Conservation (phyloP, 768 basidiomycete genomes). For the Tulasnella sp. region DNA sequence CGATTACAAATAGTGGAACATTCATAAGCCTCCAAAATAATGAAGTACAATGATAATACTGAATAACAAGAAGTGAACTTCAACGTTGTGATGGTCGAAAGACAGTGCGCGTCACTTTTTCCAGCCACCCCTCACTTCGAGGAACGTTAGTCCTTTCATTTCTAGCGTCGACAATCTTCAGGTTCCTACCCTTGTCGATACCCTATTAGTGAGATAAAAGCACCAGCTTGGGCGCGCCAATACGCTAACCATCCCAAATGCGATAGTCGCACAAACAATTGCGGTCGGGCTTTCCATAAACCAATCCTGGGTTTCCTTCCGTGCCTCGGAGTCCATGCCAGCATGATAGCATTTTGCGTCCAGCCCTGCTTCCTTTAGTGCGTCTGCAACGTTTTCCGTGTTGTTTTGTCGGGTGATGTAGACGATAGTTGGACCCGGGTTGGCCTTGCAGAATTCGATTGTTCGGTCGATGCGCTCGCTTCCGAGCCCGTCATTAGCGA, state of each 20-base stretch:
- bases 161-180: not conserved
- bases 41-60: too few species aligned
- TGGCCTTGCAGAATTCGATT: constrained; percentile 40
- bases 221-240: not conserved
- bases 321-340: constrained; percentile 41
- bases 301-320: constrained; percentile 41
- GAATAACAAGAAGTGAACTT: too few species aligned
- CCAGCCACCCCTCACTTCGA: not conserved
- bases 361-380: constrained; percentile 36
- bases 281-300: constrained; percentile 44
- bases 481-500: constrained; percentile 35
- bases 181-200: constrained; percentile 41
- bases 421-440: constrained; percentile 46
- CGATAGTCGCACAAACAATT: constrained; percentile 48
- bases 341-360: constrained; percentile 45
- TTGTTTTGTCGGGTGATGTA: constrained; percentile 49
- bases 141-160: not conserved
- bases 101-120: not conserved
- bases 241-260: constrained; percentile 43
- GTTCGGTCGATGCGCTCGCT: constrained; percentile 39
- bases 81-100: too few species aligned
- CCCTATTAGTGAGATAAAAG: constrained; percentile 33
- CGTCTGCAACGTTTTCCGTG: constrained; percentile 41
- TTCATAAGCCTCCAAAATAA: too few species aligned
- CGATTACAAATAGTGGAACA: too few species aligned